A percentile compares a stretch with the other conserved stretches of the same genome.
Conservation (phyloP, 129 eudicot genomes). For the Lonicera japonica region DNA sequence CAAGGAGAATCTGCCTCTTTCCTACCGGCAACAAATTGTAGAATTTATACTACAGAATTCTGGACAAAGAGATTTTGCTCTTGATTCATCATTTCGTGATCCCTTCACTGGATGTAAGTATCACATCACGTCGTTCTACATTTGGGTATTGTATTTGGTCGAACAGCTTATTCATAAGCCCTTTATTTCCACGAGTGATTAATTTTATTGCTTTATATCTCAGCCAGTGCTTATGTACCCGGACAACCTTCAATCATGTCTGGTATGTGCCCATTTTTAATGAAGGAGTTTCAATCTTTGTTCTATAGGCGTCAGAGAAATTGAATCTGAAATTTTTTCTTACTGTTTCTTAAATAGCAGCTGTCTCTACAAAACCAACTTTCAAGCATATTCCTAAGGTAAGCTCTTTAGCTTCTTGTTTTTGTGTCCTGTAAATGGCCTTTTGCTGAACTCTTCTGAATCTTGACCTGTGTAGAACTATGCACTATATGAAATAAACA, state of each 20-base stretch:
- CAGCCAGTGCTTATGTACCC: slow-evolving; percentile 96
- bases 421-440: slow-evolving; percentile 5
- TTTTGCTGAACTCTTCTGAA: neutral
- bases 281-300: too few species aligned
- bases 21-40: slow-evolving; percentile 89
- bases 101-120: slow-evolving; percentile 93
- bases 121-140: slow-evolving; percentile 2
- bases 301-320: neutral
- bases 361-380: slow-evolving; percentile 41
- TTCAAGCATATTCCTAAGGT: slow-evolving; percentile 98
- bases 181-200: neutral
- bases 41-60: slow-evolving; percentile 85
- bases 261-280: slow-evolving; percentile 36
- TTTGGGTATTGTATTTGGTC: neutral
- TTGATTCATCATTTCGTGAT: slow-evolving; percentile 78
- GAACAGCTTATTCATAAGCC: neutral
- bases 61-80: slow-evolving; percentile 67
- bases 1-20: slow-evolving; percentile 71
- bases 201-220: slow-evolving; percentile 14
- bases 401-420: slow-evolving; percentile 7
- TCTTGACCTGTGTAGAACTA: neutral
- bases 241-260: slow-evolving; percentile 55
- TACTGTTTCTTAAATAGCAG: slow-evolving; percentile 31
- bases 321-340: neutral
- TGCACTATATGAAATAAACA: neutral